These are phyloP conservation scores for Leishmania gerbilli DNA, from an alignment of 208 protist species.

Conservation along the genomic window DNA sequence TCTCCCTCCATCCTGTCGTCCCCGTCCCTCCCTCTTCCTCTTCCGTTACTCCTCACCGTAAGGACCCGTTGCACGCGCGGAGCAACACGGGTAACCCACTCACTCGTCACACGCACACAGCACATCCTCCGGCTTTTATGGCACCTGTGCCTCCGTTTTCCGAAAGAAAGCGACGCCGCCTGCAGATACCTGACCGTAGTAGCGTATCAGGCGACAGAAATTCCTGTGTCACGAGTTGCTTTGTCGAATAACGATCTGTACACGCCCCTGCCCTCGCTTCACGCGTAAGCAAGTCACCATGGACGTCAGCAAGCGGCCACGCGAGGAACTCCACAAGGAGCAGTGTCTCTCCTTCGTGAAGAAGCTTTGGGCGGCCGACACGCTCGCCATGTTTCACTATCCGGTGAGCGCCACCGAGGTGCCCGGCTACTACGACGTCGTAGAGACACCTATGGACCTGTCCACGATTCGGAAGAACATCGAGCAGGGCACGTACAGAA, in stretches of 20 bases:
- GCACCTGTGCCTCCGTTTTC: neutral
- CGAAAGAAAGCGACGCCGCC: neutral
- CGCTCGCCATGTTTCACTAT: constrained; percentile 87
- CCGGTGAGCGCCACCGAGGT: constrained; percentile 79
- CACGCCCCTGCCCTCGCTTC: neutral
- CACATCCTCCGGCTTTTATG: neutral
- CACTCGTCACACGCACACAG: neutral
- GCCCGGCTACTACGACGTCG: constrained; percentile 75
- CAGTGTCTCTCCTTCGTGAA: constrained; percentile 67
- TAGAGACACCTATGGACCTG: constrained; percentile 77
- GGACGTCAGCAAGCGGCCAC: constrained; percentile 36
- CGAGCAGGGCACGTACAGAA: constrained; percentile 58
- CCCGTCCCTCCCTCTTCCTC: neutral
- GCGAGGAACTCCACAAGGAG: constrained; percentile 50
- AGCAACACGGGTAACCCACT: neutral
- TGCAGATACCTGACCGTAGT: neutral
- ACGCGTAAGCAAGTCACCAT: neutral
- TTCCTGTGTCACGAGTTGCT: neutral
- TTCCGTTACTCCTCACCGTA: neutral
- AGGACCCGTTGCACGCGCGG: neutral
- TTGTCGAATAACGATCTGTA: neutral
- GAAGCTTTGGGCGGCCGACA: constrained; percentile 77
- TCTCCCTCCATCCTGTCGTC: neutral
- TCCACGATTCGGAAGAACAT: constrained; percentile 74
- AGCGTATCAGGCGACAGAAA: neutral